phyloP scores from a whole-genome alignment of 208 protist genomes.

The Tritrichomonas foetus region DNA sequence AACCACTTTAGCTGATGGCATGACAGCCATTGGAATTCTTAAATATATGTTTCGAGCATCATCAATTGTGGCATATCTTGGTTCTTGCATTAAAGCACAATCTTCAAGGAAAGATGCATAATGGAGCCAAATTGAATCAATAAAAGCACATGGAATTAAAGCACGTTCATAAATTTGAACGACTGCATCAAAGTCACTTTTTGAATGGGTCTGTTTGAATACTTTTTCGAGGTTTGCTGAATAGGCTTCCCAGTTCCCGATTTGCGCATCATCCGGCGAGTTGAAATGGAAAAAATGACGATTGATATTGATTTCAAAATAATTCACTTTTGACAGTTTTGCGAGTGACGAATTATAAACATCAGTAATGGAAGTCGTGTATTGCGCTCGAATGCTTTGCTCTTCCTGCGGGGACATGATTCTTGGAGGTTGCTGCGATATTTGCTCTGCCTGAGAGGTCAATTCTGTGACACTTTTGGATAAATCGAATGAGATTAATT shows the following conservation, averaged over 20 bases:
- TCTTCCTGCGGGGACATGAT: too few species aligned
- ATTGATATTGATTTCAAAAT: background rate
- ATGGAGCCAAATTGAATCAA: conserved; percentile 29
- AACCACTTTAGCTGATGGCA: background rate
- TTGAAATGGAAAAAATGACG: background rate
- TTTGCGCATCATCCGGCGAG: conserved; percentile 15
- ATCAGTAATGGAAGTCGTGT: too few species aligned
- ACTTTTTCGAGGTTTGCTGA: background rate
- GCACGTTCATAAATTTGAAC: background rate
- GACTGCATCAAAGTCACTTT: too few species aligned
- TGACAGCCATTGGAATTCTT: background rate
- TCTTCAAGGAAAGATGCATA: conserved; percentile 7
- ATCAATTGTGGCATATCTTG: background rate
- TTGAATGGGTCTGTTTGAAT: background rate
- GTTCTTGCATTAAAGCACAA: too few species aligned
- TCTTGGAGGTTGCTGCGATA: too few species aligned
- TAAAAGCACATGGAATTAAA: background rate
- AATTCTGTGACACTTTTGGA: too few species aligned
- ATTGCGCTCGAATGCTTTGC: too few species aligned
- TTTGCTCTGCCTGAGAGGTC: too few species aligned
- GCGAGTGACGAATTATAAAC: too few species aligned
- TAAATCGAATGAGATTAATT: too few species aligned
- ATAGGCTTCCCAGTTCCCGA: background rate
- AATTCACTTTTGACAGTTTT: too few species aligned
- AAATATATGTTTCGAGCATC: background rate